Evolutionary conservation across 306 rosid species (phyloP), one percentile per base, ranked within the genome.

Genomic region (Vigna nakashimae): DNA sequence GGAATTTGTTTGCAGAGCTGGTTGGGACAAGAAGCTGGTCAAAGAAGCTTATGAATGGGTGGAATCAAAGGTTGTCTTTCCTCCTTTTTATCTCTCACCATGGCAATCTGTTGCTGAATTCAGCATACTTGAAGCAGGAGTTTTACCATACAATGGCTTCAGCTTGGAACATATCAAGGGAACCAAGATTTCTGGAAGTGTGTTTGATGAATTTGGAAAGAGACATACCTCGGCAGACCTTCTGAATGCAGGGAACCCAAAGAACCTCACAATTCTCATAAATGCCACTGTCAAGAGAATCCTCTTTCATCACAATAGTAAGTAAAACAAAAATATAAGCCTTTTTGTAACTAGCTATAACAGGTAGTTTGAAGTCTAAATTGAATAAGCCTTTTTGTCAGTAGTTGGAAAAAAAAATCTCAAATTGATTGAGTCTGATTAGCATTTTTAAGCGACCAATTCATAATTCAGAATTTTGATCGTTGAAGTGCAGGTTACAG

Each of bases 181-280:
- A 32, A 92, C 97, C 30, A 92, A 89, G 86, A 40, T 90, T 57
- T 91, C 96, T 51, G 96, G 89, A 5, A 90, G 89, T 42, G 76
- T 85, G 52, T 92, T 90, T 71, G 93, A 92, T 86, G 82, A 22
- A 40, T 64, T 56, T 73, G 96, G 92, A 66, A 82, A 16, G 28
- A 89, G 97, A 52, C 90, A 89, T 68, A 89, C 93, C 24, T 80
- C 93, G 17, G 90, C 93, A 34, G 90, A 92, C 64, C 92, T 92
- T 82, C 79, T 92, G 17, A 60, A 62, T 57, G 92, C 92, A 34
- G 96, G 85, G 30, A 87, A 86, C 77, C 87, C 86, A 2, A 45
- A 72, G 68, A 78, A 75, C 13, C 85, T 92, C 70, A 83, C 74
- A 1, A 90, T 92, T 42, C 93, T 90, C 65, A 46, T 92, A 63